Evolutionary conservation across 73 alveolate species (phyloP).

Genomic region (Effrenium voratum): DNA sequence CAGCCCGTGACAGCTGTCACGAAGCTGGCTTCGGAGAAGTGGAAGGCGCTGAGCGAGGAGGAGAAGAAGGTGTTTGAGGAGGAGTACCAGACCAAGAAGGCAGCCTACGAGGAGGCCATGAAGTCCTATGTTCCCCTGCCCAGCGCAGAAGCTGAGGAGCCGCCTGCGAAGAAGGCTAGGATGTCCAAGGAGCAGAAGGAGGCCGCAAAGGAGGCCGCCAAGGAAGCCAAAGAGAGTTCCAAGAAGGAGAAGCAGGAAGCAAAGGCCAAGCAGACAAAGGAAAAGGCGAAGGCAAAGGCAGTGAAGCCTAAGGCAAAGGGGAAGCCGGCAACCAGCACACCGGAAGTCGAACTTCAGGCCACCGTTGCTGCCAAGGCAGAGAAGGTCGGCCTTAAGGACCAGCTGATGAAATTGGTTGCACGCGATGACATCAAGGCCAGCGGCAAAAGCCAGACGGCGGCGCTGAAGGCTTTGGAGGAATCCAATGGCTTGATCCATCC

Average conservation of each 20-base stretch:
- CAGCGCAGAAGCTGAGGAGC: neutral
- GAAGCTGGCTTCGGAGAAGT: constrained; percentile 6
- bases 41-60: constrained; percentile 2
- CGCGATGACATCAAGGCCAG: constrained; percentile 4
- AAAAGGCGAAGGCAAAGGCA: neutral
- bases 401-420: neutral
- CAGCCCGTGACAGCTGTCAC: constrained; percentile 36
- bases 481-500: neutral
- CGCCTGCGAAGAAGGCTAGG: constrained; percentile 7
- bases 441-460: neutral
- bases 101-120: constrained; percentile 14
- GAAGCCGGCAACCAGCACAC: neutral
- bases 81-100: constrained; percentile 19
- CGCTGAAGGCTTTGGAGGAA: constrained; percentile 12
- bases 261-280: neutral
- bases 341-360: neutral
- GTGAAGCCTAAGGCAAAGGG: neutral
- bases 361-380: neutral
- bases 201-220: neutral
- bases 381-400: neutral
- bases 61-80: constrained; percentile 16
- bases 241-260: neutral
- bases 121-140: neutral
- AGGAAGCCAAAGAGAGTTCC: neutral
- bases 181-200: neutral